Base-by-base conservation (phyloP, 2,329 filamentous ascomycete genomes). In the Dothidotthia symphoricarpi region DNA sequence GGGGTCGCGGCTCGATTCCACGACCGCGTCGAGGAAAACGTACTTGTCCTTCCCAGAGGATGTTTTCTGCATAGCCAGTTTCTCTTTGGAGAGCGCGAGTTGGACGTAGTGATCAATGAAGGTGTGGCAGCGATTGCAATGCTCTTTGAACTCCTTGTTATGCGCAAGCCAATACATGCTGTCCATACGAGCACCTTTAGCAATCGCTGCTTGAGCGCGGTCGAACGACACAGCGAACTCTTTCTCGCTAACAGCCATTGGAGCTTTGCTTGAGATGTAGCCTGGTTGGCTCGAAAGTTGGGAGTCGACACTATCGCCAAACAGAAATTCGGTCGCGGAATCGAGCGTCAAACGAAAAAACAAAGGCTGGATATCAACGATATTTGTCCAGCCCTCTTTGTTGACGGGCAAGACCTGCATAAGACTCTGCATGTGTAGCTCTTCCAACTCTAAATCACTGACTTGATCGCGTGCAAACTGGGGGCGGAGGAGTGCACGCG, bases 1-100 rank as follows among this genome's bases (percentile, higher is more conserved):
- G 16, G 69, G 64, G 41, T 75, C 69, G 26, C 85, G 79, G 1
- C 88, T 94, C 65, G 86, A 88, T 33, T 78, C 75, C 28, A 85
- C 87, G 1, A 95, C 76, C 16, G 86, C 86, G 64, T 95, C 85
- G 12, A 95, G 75, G 70, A 95, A 94, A 3, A 86, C 91, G 64
- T 91, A 89, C 34, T 51, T 56, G 31, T 47, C 42, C 31, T 60
- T 59, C 16, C 46, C 52, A 12, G 24, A 24, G 2, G 41, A 36
- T 3, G 11, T 66, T 3, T 36, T 34, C 25, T 45, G 31, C 9
- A 28, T 34, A 14, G 34, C 16, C 2, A 3, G 24, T 35, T 51
- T 53, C 30, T 50, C 43, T 28, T 56, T 51, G 5, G 39, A 45
- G 2, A 59, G 37, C 12, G 57, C 57, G 13, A 46, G 39, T 3